Evolutionary conservation across 257 asterid genomes (phyloP), one percentile per base, ranked within the genome.

Genomic region (Voacanga thouarsii): DNA sequence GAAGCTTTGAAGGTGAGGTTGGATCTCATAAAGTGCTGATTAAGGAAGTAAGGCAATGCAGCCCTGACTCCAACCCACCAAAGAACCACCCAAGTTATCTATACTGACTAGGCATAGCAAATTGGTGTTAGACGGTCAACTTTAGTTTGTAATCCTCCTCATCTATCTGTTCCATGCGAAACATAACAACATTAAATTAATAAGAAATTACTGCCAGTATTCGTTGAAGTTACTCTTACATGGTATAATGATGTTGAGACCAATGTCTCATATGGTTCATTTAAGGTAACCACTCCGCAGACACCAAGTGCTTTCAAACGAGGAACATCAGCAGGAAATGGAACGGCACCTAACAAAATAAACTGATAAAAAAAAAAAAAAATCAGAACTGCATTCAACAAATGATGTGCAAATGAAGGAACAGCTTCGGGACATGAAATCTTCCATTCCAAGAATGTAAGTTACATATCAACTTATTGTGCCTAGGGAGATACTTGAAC

Each of bases 301-400:
- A 95, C 98, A 66, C 98, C 97, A 75, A 89, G 89, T 68, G 86
- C 91, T 82, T 90, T 93, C 90, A 95, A 80, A 79, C 89, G 89
- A 10, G 96, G 97, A 78, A 93, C 94, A 75, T 95, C 98, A 57
- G 92, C 84, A 73, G 97, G 99, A 82, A 95, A 95, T 45, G 99
- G 99, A 83, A 95, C 99, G 79, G 99, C 99, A 76, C 99, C 98
- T 79, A 93, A 87, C 86, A 95, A 80, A 65, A 95, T 80, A 85
- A 84, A 90, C 99, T 95, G 89, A 5, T 5, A 44, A 44, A 44
- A 44, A 44, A 1, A 8, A 44, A 49, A 49, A 10, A 39, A 76
- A 77, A 67, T 70, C 0, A 77, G 74, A 76, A 80, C 77, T 72
- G 57, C 71, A 63, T 67, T 63, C 44, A 53, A 18, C 15, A 57